phyloP scores from a whole-genome alignment of 1,284 basidiomycete genomes.

The Naganishia liquefaciens region DNA sequence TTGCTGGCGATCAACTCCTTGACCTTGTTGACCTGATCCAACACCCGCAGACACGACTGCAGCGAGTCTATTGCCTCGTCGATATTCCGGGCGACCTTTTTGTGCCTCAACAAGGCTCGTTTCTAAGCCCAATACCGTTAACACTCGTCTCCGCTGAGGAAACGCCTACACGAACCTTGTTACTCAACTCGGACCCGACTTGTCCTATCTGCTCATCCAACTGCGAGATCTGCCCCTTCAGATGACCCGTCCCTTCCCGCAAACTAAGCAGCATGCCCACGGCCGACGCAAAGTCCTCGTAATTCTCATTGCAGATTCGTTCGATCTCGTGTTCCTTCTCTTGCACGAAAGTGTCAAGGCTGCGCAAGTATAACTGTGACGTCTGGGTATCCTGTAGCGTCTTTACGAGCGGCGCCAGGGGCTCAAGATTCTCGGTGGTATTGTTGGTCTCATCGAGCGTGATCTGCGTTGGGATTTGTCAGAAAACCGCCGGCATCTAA shows the following conservation, averaged over 20 bases:
- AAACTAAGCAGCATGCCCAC: slow-evolving; percentile 94
- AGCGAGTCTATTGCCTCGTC: slow-evolving; percentile 95
- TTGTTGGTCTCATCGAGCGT: slow-evolving; percentile 48
- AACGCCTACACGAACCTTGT: slow-evolving; percentile 60
- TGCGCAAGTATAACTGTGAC: slow-evolving; percentile 86
- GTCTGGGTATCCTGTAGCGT: slow-evolving; percentile 87
- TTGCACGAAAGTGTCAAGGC: slow-evolving; percentile 80
- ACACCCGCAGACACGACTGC: slow-evolving; percentile 84
- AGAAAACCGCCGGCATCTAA: neutral
- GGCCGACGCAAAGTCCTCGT: slow-evolving; percentile 95
- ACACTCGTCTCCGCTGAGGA: neutral
- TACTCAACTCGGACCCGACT: slow-evolving; percentile 78
- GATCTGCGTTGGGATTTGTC: slow-evolving; percentile 40
- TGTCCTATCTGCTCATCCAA: slow-evolving; percentile 61
- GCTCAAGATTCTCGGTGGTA: slow-evolving; percentile 76
- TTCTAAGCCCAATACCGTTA: slow-evolving; percentile 57
- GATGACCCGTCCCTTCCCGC: slow-evolving; percentile 65
- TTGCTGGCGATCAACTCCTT: slow-evolving; percentile 87
- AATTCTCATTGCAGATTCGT: slow-evolving; percentile 90
- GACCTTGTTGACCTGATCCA: slow-evolving; percentile 93
- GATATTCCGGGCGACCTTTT: slow-evolving; percentile 87
- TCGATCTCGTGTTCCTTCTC: slow-evolving; percentile 96
- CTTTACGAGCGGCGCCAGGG: slow-evolving; percentile 87
- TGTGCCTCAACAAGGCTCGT: slow-evolving; percentile 79
- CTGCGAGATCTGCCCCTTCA: slow-evolving; percentile 60